Evolutionary conservation across 2,329 filamentous ascomycete species (phyloP).

Genomic region (Xylaria sp.): DNA sequence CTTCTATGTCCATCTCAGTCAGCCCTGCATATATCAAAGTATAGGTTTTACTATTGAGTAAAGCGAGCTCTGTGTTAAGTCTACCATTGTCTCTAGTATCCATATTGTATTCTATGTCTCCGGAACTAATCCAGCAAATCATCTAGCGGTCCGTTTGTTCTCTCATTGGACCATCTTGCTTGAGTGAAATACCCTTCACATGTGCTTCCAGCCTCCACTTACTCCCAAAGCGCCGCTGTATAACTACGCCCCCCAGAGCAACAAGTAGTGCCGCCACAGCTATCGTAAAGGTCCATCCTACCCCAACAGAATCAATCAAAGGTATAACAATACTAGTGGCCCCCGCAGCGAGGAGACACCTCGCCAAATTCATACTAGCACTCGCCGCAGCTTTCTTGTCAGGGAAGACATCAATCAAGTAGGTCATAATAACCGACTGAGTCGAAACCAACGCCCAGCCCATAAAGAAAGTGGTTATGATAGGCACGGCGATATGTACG

Average conservation of each 20-base stretch:
- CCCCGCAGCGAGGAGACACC: constrained; percentile 58
- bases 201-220: constrained; percentile 44
- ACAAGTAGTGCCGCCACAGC: constrained; percentile 50
- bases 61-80: too few relatives aligned
- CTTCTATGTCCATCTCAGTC: too few relatives aligned
- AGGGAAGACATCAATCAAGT: constrained; percentile 59
- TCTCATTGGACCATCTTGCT: background rate
- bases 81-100: too few relatives aligned
- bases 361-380: constrained; percentile 57
- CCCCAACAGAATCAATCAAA: constrained; percentile 52
- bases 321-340: constrained; percentile 57
- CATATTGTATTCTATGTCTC: too few relatives aligned
- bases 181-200: background rate
- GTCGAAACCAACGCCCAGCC: constrained; percentile 58
- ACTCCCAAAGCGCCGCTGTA: constrained; percentile 51
- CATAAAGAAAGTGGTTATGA: constrained; percentile 56
- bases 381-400: constrained; percentile 56
- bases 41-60: too few relatives aligned
- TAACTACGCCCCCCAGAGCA: constrained; percentile 48
- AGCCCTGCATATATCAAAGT: too few relatives aligned
- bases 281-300: constrained; percentile 54
- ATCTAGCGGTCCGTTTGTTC: background rate
- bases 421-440: constrained; percentile 56
- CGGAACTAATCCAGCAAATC: background rate
- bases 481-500: constrained; percentile 55